Evolutionary conservation across 176 grass and related monocot species (phyloP), one percentile per base, ranked within the genome.

Genomic region (Hsuehochloa calcarea): DNA sequence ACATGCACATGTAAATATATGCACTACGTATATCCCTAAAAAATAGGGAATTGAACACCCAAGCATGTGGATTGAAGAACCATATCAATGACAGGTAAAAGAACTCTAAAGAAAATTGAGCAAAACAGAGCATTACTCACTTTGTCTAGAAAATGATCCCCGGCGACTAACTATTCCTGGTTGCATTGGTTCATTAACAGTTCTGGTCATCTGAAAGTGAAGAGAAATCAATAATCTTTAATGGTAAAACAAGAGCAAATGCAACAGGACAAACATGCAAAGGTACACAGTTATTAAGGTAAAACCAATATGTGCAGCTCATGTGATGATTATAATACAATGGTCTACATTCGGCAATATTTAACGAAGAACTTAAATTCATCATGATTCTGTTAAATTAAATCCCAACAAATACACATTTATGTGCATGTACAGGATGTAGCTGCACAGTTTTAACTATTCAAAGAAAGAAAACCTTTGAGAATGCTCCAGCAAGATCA

Each of bases 111-210:
- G 16, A 23, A 35, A 85, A 85, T 66, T 23, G 50, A 82, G 26
- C 8, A 17, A 87, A 84, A 74, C 0, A 58, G 56, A 63, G 14
- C 47, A 20, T 34, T 80, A 84, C 85, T 91, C 61, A 93, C 92
- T 86, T 93, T 91, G 85, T 80, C 78, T 85, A 81, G 91, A 87
- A 86, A 93, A 63, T 66, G 88, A 86, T 83, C 85, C 83, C 50
- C 88, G 50, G 26, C 14, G 82, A 93, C 88, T 65, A 80, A 70
- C 27, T 72, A 93, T 66, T 44, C 29, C 92, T 1, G 38, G 74
- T 65, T 80, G 89, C 41, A 71, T 87, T 77, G 86, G 86, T 84
- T 84, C 83, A 70, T 83, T 88, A 55, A 90, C 37, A 56, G 69
- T 70, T 84, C 80, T 86, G 35, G 85, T 84, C 74, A 89, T 46